These are phyloP conservation scores for Camellia lanceoleosa DNA, from an alignment of 148 eudicot species.

Conservation along the genomic window DNA sequence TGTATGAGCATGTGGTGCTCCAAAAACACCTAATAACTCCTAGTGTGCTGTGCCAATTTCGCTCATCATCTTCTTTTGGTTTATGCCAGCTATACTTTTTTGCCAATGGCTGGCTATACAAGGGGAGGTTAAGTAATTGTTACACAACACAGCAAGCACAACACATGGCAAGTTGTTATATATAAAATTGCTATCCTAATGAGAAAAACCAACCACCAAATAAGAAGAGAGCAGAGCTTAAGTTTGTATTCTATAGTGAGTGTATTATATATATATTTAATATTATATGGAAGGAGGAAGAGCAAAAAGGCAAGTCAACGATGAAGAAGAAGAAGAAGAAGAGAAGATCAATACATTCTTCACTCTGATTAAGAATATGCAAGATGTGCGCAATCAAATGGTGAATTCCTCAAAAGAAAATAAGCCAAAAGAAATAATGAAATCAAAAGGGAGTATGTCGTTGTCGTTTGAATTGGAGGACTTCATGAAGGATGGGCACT, in stretches of 20 bases:
- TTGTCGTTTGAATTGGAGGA: constrained; percentile 38
- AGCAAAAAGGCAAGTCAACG: neutral
- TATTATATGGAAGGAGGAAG: neutral
- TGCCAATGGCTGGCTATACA: neutral
- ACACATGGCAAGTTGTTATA: neutral
- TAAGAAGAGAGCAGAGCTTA: neutral
- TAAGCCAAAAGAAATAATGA: neutral
- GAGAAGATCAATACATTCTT: constrained; percentile 42
- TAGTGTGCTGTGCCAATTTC: neutral
- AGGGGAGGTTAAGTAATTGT: neutral
- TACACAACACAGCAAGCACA: neutral
- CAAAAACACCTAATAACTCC: too few relatives aligned
- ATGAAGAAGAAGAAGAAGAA: constrained; percentile 23
- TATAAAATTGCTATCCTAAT: neutral
- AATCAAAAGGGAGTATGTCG: constrained; percentile 21
- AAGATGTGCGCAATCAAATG: constrained; percentile 15
- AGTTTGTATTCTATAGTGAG: too few relatives aligned
- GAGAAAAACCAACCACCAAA: neutral
- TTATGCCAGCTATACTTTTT: neutral
- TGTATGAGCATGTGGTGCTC: neutral
- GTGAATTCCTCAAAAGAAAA: neutral
- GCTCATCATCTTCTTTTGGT: neutral
- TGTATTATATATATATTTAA: too few relatives aligned
- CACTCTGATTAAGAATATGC: constrained; percentile 27
- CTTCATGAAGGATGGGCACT: constrained; percentile 10